Evolutionary conservation across 108 stramenopile genomes (phyloP).

Genomic region (Mediolabrus comicus): DNA sequence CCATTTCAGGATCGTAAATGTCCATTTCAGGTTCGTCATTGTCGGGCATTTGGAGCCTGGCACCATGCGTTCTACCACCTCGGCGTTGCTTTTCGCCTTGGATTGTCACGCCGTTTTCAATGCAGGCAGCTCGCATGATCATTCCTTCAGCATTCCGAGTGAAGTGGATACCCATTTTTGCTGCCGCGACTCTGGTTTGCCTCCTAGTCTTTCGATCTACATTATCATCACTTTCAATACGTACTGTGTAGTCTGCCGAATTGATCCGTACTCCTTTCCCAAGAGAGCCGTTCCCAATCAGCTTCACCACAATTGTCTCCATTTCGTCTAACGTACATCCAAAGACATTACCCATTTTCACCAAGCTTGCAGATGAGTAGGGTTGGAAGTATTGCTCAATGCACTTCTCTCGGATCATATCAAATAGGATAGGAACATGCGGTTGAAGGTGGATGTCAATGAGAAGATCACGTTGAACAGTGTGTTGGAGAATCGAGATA

Average conservation of each 20-base stretch:
- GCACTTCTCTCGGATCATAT: slow-evolving; percentile 61
- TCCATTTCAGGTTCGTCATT: background rate
- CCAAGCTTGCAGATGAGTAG: slow-evolving; percentile 60
- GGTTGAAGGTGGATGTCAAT: slow-evolving; percentile 54
- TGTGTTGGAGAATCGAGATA: slow-evolving; percentile 15
- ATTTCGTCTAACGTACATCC: slow-evolving; percentile 33
- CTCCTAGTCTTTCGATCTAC: slow-evolving; percentile 21
- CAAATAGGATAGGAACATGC: slow-evolving; percentile 39
- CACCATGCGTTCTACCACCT: slow-evolving; percentile 5
- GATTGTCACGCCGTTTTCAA: slow-evolving; percentile 29
- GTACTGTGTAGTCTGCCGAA: slow-evolving; percentile 31
- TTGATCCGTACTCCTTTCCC: slow-evolving; percentile 43
- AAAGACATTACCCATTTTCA: slow-evolving; percentile 54
- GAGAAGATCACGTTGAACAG: slow-evolving; percentile 17
- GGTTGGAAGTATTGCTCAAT: slow-evolving; percentile 72
- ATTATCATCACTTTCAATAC: slow-evolving; percentile 17
- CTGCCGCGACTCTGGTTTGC: slow-evolving; percentile 34
- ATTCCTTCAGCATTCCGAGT: slow-evolving; percentile 39
- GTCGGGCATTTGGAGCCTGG: slow-evolving; percentile 2
- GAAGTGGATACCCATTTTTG: slow-evolving; percentile 39
- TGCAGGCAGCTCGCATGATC: slow-evolving; percentile 38
- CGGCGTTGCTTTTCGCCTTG: slow-evolving; percentile 7
- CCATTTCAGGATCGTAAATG: slow-evolving; percentile 5
- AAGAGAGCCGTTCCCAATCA: slow-evolving; percentile 20
- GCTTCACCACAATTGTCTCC: slow-evolving; percentile 33